Evolutionary conservation across 768 basidiomycete species (phyloP), one percentile per base, ranked within the genome.

Genomic region (Panus rudis): DNA sequence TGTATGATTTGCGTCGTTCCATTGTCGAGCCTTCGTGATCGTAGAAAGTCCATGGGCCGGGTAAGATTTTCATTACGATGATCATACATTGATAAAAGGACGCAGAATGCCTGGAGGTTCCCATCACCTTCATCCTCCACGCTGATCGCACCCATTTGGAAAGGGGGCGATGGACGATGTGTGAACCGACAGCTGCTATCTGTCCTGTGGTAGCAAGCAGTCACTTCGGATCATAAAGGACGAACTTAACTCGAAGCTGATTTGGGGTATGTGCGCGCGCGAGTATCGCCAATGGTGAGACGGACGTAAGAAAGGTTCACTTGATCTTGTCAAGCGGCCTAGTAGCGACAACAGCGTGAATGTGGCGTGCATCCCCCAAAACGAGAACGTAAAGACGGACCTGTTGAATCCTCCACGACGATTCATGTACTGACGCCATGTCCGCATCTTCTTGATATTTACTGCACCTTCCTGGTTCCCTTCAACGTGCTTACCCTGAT

Each of bases 381-480:
- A 14, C n/a, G n/a, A 35, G 7, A 14, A 11, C 24, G 39, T 33
- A 26, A 33, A 40, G n/a, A 41, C 68, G 37, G 21, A 81, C 80
- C 85, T 79, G 68, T 90, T 87, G 70, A 92, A 87, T 39, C 88
- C 87, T 50, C 90, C 89, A 49, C 84, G 83, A 40, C 87, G 77
- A 62, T 97, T 97, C 94, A 99, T 99, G 63, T 99, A 99, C 64
- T 98, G 94, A 51, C 92, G 73, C 93, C 92, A 94, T 20, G 90
- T 93, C 47, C 91, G 71, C 44, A 76, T 77, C 66, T 90, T 92
- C 73, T 87, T 92, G 52, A 84, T 63, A 42, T 77, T 63, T 26
- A 70, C 73, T 27, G 47, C 54, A 33, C 83, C 85, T 48, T 85
- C 83, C 63, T 93, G 84, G 47, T 94, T 92, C 19, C 91, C 88